Evolutionary conservation across 768 basidiomycete genomes (phyloP), one percentile per base, ranked within the genome.

Genomic region (Cyclocybe aegerita): DNA sequence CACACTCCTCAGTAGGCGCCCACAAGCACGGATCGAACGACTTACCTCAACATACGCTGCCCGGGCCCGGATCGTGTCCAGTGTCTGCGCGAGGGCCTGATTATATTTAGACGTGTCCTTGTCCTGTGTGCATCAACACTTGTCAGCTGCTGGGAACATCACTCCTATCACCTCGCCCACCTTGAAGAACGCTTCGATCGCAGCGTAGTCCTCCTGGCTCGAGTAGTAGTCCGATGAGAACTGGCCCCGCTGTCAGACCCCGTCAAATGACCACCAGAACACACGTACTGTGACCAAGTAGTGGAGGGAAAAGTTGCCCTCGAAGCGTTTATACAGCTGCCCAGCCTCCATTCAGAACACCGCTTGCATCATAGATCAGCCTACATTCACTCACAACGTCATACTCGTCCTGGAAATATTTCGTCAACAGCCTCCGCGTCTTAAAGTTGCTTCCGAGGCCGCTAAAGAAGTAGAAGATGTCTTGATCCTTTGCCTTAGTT

Each of bases 151-250:
- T 52, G 52, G 41, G 48, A 55, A 50, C 43, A 39, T 35, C 15
- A 15, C 30, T 40, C 17, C 16, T 37, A 44, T 34, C 32, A 29
- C 31, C 37, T 35, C 36, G 45, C 69, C 65, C 65, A 84, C 87
- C 75, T 85, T 79, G 76, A 93, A 98, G 77, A 91, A 96, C 4
- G 69, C 78, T 45, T 77, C 76, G 10, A 83, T 76, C 15, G 72
- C 74, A 45, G 82, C 69, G 37, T 79, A 75, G 69, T 97, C 95
- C 51, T 80, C 67, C 54, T 85, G 70, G 15, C 80, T 82, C n/a
- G 86, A 81, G 48, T 95, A 72, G 30, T 69, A 68, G 23, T 65
- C 63, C 65, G 72, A 69, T 2, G 73, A 64, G 46, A 55, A 58
- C 73, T 74, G 53, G 30, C 3, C 23, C 39, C 43, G 11, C 17